Evolutionary conservation across 1,139 yeast species (phyloP), one percentile per base, ranked within the genome.

Genomic region (Blastobotrys petasosporus): DNA sequence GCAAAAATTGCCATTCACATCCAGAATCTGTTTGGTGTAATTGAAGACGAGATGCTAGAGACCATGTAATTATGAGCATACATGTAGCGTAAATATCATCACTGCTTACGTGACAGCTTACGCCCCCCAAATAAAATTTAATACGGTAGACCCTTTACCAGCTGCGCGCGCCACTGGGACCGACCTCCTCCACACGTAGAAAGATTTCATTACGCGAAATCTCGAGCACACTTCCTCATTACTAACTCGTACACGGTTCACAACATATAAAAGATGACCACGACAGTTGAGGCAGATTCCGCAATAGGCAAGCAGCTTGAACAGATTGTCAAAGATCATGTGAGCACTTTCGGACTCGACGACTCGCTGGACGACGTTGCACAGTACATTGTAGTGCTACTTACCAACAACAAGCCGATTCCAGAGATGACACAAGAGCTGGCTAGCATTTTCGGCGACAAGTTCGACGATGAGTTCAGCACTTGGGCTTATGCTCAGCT

Each of bases 321-420:
- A 20, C 37, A 31, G 32, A 25, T 47, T 7, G 45, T 58, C 39
- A 32, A 43, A 39, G 45, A 50, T 11, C 49, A 48, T 7, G 42
- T 58, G 12, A 41, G 45, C 16, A 35, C 36, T 23, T 48, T 57
- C 29, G 55, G 52, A 7, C 42, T 56, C 2, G 57, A 54, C 20
- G 94, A 84, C 51, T 94, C 86, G 61, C 80, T 86, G 30, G 78
- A 72, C 39, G 87, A 83, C 60, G 83, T 85, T 36, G 86, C 95
- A 12, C 95, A 87, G 61, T 87, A 79, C 61, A 79, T 87, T 50
- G 75, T 82, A 17, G 75, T 85, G 48, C 71, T 86, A 68, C 80
- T 86, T 49, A 80, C 83, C 25, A 85, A 85, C 57, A 79, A 82
- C 55, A 82, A 85, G 60, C 67, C 80, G 4, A 75, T 81, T 9